Conservation (phyloP, 1,284 basidiomycete species). For the Ceratobasidium sp. region DNA sequence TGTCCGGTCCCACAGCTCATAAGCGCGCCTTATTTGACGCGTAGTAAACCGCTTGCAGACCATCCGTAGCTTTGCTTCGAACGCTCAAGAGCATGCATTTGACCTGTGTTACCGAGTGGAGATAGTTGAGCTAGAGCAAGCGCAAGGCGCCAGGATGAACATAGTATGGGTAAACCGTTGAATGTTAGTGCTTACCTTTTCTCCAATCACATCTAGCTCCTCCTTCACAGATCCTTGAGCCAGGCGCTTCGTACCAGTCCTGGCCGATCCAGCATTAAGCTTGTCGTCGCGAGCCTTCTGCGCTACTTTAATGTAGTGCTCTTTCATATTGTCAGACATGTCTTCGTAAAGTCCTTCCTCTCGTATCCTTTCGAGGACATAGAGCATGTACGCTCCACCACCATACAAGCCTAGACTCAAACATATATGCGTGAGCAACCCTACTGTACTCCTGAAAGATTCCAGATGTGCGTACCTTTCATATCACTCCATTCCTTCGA, state of each 20-base stretch:
- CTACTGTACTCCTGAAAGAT: neutral
- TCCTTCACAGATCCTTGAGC: neutral
- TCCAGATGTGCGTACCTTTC: neutral
- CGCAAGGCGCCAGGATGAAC: neutral
- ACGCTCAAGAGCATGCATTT: neutral
- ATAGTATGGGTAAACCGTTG: too few species aligned
- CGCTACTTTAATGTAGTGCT: neutral
- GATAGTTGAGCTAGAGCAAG: neutral
- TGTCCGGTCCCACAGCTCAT: too few species aligned
- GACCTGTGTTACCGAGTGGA: neutral
- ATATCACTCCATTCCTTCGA: neutral
- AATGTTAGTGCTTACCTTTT: neutral
- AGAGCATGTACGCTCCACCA: neutral
- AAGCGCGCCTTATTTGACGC: neutral
- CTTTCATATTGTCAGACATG: neutral
- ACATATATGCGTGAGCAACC: neutral
- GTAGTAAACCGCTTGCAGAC: neutral
- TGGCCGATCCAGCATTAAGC: neutral
- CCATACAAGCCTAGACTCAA: neutral
- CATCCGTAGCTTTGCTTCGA: neutral
- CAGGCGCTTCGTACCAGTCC: neutral
- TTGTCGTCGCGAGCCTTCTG: neutral
- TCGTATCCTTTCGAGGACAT: neutral
- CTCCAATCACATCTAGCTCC: neutral
- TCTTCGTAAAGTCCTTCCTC: conserved; percentile 5